These are phyloP conservation scores for Wakefieldia striispora DNA, from an alignment of 768 basidiomycete species.

Conservation along the genomic window DNA sequence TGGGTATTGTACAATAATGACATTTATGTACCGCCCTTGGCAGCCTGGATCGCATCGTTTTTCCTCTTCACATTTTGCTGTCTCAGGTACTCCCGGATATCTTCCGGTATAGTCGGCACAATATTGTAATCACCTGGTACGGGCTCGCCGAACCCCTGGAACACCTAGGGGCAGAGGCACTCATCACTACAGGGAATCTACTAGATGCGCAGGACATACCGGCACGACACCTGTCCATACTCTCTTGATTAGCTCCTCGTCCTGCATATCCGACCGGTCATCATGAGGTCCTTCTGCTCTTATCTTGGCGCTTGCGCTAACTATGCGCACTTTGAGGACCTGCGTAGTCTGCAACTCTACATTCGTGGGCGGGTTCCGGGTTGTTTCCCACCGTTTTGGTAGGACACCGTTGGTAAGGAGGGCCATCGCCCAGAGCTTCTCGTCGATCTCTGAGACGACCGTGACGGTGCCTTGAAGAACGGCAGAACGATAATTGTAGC, in stretches of 20 bases:
- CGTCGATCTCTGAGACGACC: slow-evolving; percentile 14
- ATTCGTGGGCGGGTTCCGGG: slow-evolving; percentile 19
- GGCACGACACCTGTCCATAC: slow-evolving; percentile 28
- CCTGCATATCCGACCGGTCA: slow-evolving; percentile 14
- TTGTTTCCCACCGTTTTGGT: slow-evolving; percentile 21
- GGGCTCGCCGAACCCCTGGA: slow-evolving; percentile 25
- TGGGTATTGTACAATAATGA: background rate
- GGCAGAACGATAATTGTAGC: slow-evolving; percentile 27
- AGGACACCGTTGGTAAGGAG: slow-evolving; percentile 23
- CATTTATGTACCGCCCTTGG: slow-evolving; percentile 39
- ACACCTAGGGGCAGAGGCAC: slow-evolving; percentile 9
- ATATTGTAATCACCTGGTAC: slow-evolving; percentile 20
- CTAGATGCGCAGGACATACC: slow-evolving; percentile 3
- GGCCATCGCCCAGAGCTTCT: slow-evolving; percentile 25
- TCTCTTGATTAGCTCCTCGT: slow-evolving; percentile 11
- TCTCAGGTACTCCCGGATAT: slow-evolving; percentile 22
- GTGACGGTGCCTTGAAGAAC: slow-evolving; percentile 20
- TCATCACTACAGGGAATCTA: background rate
- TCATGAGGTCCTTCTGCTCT: slow-evolving; percentile 24
- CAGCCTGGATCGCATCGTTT: slow-evolving; percentile 20
- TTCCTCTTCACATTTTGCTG: slow-evolving; percentile 23
- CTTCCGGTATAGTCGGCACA: slow-evolving; percentile 13
- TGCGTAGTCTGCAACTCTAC: slow-evolving; percentile 24
- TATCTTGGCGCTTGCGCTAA: slow-evolving; percentile 24
- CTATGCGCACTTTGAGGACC: slow-evolving; percentile 22